A percentile compares a stretch with the other conserved stretches of the same genome.
Conservation (phyloP, 495 filamentous ascomycete species). For the Clohesyomyces aquaticus region DNA sequence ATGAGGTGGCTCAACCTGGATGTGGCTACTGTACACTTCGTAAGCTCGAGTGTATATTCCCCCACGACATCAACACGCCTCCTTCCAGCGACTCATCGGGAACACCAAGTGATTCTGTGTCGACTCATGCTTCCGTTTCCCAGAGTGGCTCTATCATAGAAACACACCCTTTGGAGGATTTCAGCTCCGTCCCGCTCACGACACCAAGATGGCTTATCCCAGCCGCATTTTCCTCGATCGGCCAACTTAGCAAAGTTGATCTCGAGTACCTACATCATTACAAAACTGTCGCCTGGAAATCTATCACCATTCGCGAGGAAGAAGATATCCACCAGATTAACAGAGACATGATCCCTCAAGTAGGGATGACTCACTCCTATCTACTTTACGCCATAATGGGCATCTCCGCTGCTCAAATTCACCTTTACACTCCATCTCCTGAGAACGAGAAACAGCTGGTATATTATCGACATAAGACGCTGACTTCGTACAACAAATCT, state of each 20-base stretch:
- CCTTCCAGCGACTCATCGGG: too few relatives aligned
- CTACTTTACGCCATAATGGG: constrained; percentile 23
- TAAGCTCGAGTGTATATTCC: constrained; percentile 20
- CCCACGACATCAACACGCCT: constrained; percentile 2
- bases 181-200: not conserved
- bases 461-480: constrained; percentile 18
- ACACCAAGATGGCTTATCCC: constrained; percentile 17
- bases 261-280: constrained; percentile 15
- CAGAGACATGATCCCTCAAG: constrained; percentile 19
- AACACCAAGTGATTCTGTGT: not conserved
- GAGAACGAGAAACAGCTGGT: not conserved
- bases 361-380: constrained; percentile 6
- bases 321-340: constrained; percentile 16
- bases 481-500: constrained; percentile 23
- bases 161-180: too few relatives aligned
- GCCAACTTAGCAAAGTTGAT: constrained; percentile 5
- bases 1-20: constrained; percentile 17
- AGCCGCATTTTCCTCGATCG: constrained; percentile 1
- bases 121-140: not conserved
- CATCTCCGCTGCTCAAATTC: constrained; percentile 20
- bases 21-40: constrained; percentile 28
- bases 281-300: constrained; percentile 9
- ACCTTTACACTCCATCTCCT: not conserved
- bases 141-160: too few relatives aligned
- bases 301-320: constrained; percentile 15